Percentiles rank a stretch among this genome's conserved stretches.
phyloP scores from a whole-genome alignment of 371 early-diverging fungal species.

The Batkoa obscura region DNA sequence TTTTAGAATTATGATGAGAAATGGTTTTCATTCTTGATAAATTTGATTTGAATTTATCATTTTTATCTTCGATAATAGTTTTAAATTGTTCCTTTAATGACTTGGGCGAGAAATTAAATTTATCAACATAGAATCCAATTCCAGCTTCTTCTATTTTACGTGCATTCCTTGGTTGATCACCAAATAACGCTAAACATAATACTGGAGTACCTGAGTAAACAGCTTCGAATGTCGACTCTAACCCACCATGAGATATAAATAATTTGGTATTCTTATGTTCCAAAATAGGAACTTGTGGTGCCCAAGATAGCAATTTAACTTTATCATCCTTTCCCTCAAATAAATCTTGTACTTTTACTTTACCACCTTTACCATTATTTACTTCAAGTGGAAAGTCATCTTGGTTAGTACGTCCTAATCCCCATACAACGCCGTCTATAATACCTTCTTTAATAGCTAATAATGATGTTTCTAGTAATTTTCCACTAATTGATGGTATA shows the following conservation, averaged over 20 bases:
- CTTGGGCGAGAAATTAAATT: not conserved
- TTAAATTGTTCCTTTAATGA: not conserved
- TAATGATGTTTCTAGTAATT: not conserved
- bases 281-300: conserved; percentile 4
- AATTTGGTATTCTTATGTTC: conserved; percentile 5
- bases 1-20: not conserved
- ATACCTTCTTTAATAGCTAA: not conserved
- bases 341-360: not conserved
- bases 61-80: not conserved
- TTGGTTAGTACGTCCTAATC: not conserved
- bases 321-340: not conserved
- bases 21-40: not conserved
- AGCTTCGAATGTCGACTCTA: conserved; percentile 3
- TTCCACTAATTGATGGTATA: not conserved
- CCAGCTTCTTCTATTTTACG: not conserved
- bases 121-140: not conserved
- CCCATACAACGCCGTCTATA: conserved; percentile 8
- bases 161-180: conserved; percentile 7
- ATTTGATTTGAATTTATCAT: not conserved
- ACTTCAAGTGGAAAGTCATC: not conserved
- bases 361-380: not conserved
- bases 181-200: conserved; percentile 1
- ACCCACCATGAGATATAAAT: conserved; percentile 8
- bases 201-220: not conserved
- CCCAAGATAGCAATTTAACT: not conserved